These are phyloP conservation scores for Pyronema domesticum DNA, from an alignment of 495 filamentous ascomycete species.

Conservation along the genomic window DNA sequence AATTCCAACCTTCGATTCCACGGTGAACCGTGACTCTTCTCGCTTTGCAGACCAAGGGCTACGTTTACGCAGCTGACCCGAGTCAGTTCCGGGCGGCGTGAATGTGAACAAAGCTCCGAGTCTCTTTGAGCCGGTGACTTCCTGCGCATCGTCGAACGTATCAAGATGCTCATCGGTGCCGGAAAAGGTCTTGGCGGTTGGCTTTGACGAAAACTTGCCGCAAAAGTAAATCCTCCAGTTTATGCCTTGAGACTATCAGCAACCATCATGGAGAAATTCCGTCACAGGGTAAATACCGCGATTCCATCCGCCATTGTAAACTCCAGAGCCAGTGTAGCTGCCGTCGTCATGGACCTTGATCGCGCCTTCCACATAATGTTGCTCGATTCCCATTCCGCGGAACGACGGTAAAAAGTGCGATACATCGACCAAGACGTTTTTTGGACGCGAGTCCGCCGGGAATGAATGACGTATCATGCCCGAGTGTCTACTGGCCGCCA, in stretches of 20 bases:
- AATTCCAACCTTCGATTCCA: constrained; percentile 50
- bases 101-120: constrained; percentile 33
- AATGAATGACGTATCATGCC: constrained; percentile 49
- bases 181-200: constrained; percentile 32
- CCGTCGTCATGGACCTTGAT: constrained; percentile 35
- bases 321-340: constrained; percentile 45
- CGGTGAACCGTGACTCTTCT: constrained; percentile 7
- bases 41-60: constrained; percentile 1
- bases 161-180: constrained; percentile 26
- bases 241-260: background rate
- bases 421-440: constrained; percentile 48
- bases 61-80: background rate
- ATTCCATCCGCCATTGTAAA: constrained; percentile 50
- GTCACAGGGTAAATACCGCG: constrained; percentile 26
- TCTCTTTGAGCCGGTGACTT: constrained; percentile 20
- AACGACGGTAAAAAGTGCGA: constrained; percentile 51
- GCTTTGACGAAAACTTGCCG: constrained; percentile 37
- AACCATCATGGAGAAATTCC: background rate
- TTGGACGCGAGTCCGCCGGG: constrained; percentile 21
- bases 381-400: constrained; percentile 39
- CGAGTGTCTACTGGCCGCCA: constrained; percentile 43
- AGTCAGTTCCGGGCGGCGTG: background rate
- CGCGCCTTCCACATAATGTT: constrained; percentile 48
- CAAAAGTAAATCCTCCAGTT: constrained; percentile 55
- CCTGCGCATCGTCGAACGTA: constrained; percentile 12